phyloP scores from a whole-genome alignment of 805 yeast genomes.

The Candida xiaguanensis region DNA sequence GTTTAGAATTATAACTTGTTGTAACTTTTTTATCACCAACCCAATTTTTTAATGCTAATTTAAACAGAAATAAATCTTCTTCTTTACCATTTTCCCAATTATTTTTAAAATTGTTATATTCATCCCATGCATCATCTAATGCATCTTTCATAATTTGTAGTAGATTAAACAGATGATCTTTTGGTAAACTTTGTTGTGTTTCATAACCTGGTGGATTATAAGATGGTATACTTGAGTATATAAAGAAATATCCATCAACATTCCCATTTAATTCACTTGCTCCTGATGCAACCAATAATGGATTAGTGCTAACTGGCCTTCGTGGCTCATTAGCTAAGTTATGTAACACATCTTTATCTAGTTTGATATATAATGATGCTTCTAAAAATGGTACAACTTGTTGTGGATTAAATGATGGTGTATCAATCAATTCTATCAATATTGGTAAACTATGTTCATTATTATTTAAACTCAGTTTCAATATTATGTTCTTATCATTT shows the following conservation, averaged over 20 bases:
- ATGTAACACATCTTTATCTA: slow-evolving; percentile 55
- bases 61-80: slow-evolving; percentile 60
- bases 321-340: slow-evolving; percentile 64
- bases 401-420: slow-evolving; percentile 66
- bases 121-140: slow-evolving; percentile 71
- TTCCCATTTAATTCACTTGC: slow-evolving; percentile 74
- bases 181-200: slow-evolving; percentile 13
- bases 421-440: slow-evolving; percentile 65
- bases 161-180: slow-evolving; percentile 26
- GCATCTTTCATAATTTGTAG: slow-evolving; percentile 50
- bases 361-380: slow-evolving; percentile 59
- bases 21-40: slow-evolving; percentile 28
- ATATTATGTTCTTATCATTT: not conserved
- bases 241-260: slow-evolving; percentile 69
- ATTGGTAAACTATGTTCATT: slow-evolving; percentile 43
- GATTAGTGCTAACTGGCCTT: slow-evolving; percentile 59
- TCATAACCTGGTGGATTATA: slow-evolving; percentile 58
- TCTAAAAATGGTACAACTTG: slow-evolving; percentile 74
- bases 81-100: slow-evolving; percentile 65
- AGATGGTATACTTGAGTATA: slow-evolving; percentile 67
- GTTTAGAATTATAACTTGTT: slow-evolving; percentile 31
- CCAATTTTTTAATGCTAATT: slow-evolving; percentile 52
- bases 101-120: slow-evolving; percentile 51
- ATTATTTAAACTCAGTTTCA: not conserved
- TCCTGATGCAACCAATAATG: slow-evolving; percentile 72